Conservation (phyloP, 768 basidiomycete genomes). For the Pisolithus marmoratus region DNA sequence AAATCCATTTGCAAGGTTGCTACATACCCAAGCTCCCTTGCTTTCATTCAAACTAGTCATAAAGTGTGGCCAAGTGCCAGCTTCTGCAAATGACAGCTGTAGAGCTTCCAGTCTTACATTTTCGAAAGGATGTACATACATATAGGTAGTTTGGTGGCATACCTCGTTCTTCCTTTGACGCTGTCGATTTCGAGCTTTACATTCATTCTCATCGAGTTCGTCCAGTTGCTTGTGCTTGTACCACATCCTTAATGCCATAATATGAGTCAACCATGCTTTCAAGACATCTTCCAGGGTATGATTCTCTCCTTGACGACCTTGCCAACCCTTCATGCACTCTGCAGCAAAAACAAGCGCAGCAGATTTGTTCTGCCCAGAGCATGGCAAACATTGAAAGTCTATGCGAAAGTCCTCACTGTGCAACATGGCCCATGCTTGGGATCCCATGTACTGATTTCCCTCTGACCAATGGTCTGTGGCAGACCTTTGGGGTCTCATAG, state of each 20-base stretch:
- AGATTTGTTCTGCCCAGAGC: background rate
- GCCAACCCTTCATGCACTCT: too few relatives aligned
- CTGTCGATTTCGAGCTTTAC: background rate
- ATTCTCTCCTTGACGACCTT: too few relatives aligned
- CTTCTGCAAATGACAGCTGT: background rate
- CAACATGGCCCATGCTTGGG: background rate
- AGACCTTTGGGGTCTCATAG: background rate
- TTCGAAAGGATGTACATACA: background rate
- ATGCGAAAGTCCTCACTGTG: background rate
- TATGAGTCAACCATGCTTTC: too few relatives aligned
- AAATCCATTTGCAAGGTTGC: too few relatives aligned
- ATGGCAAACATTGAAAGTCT: background rate
- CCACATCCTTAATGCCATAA: too few relatives aligned
- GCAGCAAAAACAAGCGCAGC: too few relatives aligned
- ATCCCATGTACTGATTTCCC: background rate
- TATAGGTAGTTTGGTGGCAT: background rate
- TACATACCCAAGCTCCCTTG: background rate
- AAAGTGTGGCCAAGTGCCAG: background rate
- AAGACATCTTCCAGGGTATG: too few relatives aligned
- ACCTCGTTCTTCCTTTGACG: background rate
- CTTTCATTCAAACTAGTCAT: background rate
- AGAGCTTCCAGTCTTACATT: background rate
- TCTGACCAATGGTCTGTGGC: background rate
- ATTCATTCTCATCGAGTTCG: background rate
- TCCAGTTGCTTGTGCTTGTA: background rate